phyloP scores from a whole-genome alignment of 345 rosid species.

The Diplotaxis tenuifolia region DNA sequence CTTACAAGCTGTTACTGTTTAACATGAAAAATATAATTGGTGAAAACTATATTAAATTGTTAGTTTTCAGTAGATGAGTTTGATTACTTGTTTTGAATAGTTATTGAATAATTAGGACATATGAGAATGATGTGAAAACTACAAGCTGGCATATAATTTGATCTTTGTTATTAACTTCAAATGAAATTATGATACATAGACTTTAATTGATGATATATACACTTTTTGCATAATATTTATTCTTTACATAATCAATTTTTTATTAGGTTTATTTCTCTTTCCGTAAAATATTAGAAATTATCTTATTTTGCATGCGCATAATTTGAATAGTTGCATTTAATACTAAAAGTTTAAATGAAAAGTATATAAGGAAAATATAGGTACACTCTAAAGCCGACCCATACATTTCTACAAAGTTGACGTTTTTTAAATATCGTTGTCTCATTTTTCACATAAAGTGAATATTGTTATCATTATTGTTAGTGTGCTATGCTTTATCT shows the following conservation, averaged over 20 bases:
- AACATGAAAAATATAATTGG: no score
- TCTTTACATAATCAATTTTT: no score
- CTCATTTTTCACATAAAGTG: slow-evolving; percentile 26
- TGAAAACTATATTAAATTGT: no score
- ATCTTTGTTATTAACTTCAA: neutral
- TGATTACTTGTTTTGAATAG: neutral
- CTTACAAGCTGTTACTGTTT: no score
- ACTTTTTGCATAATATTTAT: no score
- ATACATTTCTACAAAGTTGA: slow-evolving; percentile 30
- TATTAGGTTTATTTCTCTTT: neutral
- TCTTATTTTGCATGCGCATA: neutral
- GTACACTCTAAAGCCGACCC: slow-evolving; percentile 17
- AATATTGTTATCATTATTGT: slow-evolving; percentile 4
- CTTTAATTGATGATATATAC: neutral
- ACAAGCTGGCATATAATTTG: no score
- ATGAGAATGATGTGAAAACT: neutral
- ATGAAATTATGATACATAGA: neutral
- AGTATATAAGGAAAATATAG: neutral
- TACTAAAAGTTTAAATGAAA: no score
- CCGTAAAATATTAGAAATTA: no score
- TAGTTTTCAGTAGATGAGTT: neutral
- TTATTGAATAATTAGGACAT: neutral
- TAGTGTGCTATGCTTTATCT: slow-evolving; percentile 32
- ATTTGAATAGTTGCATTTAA: neutral
- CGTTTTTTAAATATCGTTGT: slow-evolving; percentile 22